A percentile compares a stretch with the other conserved stretches of the same genome.
Evolutionary conservation across 768 basidiomycete species (phyloP).

Genomic region (Tephrocybe sp.): DNA sequence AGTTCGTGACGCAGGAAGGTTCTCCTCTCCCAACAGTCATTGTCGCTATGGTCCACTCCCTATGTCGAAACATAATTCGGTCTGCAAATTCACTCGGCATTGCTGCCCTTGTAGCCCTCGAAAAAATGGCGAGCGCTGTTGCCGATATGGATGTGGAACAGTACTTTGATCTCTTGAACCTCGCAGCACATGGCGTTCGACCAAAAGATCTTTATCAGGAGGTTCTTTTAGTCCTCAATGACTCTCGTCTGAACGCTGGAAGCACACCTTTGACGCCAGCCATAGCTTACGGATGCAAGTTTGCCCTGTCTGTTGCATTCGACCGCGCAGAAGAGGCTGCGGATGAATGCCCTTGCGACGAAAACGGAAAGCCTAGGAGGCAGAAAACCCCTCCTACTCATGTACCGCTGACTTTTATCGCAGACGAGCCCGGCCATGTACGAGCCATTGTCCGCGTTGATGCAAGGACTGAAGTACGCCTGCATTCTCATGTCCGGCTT

Average conservation of each 20-base stretch:
- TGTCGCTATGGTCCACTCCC: constrained; percentile 24
- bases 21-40: constrained; percentile 29
- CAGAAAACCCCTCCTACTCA: constrained; percentile 44
- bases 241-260: constrained; percentile 31
- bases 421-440: constrained; percentile 37
- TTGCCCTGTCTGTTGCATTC: constrained; percentile 56
- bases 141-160: constrained; percentile 34
- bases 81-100: constrained; percentile 56
- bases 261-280: constrained; percentile 21
- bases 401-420: constrained; percentile 36
- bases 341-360: constrained; percentile 66
- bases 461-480: constrained; percentile 42
- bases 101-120: constrained; percentile 57
- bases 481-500: constrained; percentile 68
- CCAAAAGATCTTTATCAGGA: constrained; percentile 55
- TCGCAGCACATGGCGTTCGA: constrained; percentile 51
- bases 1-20: constrained; percentile 42
- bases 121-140: constrained; percentile 51
- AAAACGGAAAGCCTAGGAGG: constrained; percentile 51
- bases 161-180: constrained; percentile 55
- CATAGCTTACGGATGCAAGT: constrained; percentile 50
- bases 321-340: constrained; percentile 69
- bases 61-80: constrained; percentile 50
- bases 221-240: constrained; percentile 58
- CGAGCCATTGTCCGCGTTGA: constrained; percentile 60